Base-by-base conservation (phyloP, 768 basidiomycete species). In the Collybia sp. region DNA sequence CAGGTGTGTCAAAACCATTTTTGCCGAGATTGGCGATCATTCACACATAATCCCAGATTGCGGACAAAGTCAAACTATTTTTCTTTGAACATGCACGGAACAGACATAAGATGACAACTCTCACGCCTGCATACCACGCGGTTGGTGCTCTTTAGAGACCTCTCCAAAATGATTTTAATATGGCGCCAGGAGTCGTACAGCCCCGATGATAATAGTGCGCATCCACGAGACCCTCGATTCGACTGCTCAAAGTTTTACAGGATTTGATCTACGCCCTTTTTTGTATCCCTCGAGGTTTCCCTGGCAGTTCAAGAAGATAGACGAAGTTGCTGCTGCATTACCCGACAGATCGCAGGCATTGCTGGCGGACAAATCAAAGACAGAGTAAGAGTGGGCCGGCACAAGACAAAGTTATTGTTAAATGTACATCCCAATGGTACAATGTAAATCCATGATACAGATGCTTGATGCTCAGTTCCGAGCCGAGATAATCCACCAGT, bases 81-180 rank as follows among this genome's bases (percentile, higher is more conserved):
- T 98, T 91, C 72, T 95, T 93, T 55, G 93, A 96, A 62, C 83
- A 99, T 55, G 96, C 96, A 0, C 75, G 94, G 44, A 99, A 99
- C 63, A 71, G 94, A 39, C 96, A 98, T 70, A 99, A 99, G 79
- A 98, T 99, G 93, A 95, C 93, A 18, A 95, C 92, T 0, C 60
- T 96, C 50, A 96, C 93, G 2, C 93, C 93, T 1, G 77, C 91
- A 1, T 96, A 96, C 58, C 93, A 96, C 61, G 93, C 93, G 40
- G 95, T 87, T 52, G 58, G 89, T 73, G 6, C 42, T 40, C 25
- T 39, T 36, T n/a, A 40, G 30, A 30, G 30, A 13, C 6, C 43
- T 9, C 15, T 18, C 10, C 35, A 37, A 18, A 18, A 6, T 30
- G 5, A 44, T 33, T 44, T 32, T 30, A 8, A 16, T 25, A 45